Evolutionary conservation across 2,329 filamentous ascomycete genomes (phyloP), one percentile per base, ranked within the genome.

Genomic region (Penicillium sclerotiorum): DNA sequence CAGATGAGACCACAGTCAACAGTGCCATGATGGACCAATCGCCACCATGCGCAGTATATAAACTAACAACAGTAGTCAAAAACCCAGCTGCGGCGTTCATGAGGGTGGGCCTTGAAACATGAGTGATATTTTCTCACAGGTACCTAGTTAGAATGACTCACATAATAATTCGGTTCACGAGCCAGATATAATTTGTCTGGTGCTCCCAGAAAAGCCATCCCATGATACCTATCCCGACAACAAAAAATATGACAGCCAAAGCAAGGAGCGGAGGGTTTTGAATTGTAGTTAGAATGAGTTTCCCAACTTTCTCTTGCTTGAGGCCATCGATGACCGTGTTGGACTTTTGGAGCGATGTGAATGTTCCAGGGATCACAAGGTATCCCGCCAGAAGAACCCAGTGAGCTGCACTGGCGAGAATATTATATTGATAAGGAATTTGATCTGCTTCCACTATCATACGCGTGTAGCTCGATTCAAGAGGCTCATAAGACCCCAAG

Each of bases 371-470:
- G 21, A 52, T 38, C 11, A 52, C 70, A 13, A 82, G 68, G 66
- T 80, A 82, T 22, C 79, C 79, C 0, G 75, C 75, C 1, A 82
- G 72, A 2, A 82, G 69, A 38, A 80, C 68, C 77, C 75, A 82
- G 2, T 72, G 67, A 50, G 71, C 77, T 21, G 72, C 56, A 11
- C 69, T 69, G 42, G 75, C 74, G n/a, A 79, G 65, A 45, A 80
- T 68, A 63, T 77, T 81, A 67, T 80, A 75, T 8, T 70, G 38
- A 8, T 67, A 69, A 2, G 76, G 71, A 38, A 80, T 77, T 28
- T 64, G 58, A 56, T 80, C 75, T 13, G 77, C 67, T 28, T 71
- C 67, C 17, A 79, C 67, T 6, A 80, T 71, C 75, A 80, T 80
- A 47, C 73, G 64, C 30, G 73, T 67, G 56, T 77, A 78, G 9